phyloP scores from a whole-genome alignment of 1,284 basidiomycete genomes.

The Melampsora americana region DNA sequence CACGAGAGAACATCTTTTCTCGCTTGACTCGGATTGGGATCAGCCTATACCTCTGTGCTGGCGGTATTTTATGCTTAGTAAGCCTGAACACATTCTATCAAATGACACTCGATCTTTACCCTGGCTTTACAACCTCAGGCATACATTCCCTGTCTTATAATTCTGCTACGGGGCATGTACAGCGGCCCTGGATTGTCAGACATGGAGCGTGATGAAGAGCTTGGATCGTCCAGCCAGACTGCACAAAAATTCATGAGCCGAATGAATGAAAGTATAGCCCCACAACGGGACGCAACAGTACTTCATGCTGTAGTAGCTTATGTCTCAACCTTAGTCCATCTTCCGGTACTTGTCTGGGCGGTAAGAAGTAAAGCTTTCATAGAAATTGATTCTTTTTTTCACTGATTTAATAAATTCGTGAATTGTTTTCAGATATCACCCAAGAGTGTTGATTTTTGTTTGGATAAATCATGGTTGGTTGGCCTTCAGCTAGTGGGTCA shows the following conservation, averaged over 20 bases:
- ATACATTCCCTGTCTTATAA: conserved; percentile 1
- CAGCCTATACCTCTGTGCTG: background rate
- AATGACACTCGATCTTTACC: background rate
- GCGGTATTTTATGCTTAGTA: background rate
- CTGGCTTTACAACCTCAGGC: background rate
- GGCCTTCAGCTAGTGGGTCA: background rate
- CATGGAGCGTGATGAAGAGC: background rate
- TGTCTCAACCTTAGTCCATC: background rate
- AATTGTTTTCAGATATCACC: background rate
- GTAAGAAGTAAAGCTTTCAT: background rate
- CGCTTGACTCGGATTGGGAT: background rate
- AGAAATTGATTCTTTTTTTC: background rate
- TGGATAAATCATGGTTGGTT: background rate
- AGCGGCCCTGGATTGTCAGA: background rate
- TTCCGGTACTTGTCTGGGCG: conserved; percentile 1
- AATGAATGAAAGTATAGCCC: no score
- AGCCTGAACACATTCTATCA: background rate
- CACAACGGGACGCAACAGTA: background rate
- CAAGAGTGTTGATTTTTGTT: background rate
- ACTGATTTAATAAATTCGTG: background rate
- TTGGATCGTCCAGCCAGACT: no score
- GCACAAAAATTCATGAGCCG: no score
- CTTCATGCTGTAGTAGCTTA: background rate
- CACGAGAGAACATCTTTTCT: background rate
- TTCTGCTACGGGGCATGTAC: background rate